phyloP scores from a whole-genome alignment of 768 basidiomycete genomes.

The Leccinum subgranulosum region DNA sequence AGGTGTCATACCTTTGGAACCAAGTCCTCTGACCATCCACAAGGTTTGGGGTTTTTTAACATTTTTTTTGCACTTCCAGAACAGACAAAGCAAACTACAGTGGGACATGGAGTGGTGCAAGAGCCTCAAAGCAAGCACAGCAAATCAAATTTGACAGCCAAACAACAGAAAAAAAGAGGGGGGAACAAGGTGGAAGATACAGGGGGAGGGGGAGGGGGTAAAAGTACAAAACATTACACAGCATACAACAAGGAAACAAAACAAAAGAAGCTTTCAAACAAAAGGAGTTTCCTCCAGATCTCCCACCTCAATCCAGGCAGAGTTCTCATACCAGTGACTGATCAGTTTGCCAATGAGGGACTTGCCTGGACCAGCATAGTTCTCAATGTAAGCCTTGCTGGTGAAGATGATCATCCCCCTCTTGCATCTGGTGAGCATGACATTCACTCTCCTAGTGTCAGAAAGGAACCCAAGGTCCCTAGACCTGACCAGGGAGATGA shows the following conservation, averaged over 20 bases:
- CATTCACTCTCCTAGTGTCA: slow-evolving; percentile 71
- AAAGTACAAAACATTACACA: neutral
- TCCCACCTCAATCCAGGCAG: slow-evolving; percentile 36
- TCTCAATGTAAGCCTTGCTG: slow-evolving; percentile 55
- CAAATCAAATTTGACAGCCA: neutral
- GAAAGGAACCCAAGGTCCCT: slow-evolving; percentile 63
- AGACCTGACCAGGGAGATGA: slow-evolving; percentile 70
- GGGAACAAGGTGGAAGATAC: neutral
- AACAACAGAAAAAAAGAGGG: neutral
- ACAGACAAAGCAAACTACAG: slow-evolving; percentile 11
- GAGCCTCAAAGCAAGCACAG: neutral
- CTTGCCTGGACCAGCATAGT: slow-evolving; percentile 45
- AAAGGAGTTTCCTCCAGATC: slow-evolving; percentile 25
- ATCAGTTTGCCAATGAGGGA: slow-evolving; percentile 44
- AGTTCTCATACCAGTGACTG: slow-evolving; percentile 25
- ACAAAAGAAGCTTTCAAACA: slow-evolving; percentile 7
- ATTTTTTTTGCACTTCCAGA: slow-evolving; percentile 1
- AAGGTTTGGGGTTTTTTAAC: slow-evolving; percentile 7
- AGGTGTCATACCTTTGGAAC: neutral
- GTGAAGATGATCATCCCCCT: slow-evolving; percentile 74
- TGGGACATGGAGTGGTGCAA: neutral
- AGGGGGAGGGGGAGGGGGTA: neutral
- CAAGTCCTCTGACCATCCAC: neutral
- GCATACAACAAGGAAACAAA: neutral
- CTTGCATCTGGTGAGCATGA: slow-evolving; percentile 84